Evolutionary conservation across 2,329 filamentous ascomycete species (phyloP), one percentile per base, ranked within the genome.

Genomic region (Fusarium redolens): DNA sequence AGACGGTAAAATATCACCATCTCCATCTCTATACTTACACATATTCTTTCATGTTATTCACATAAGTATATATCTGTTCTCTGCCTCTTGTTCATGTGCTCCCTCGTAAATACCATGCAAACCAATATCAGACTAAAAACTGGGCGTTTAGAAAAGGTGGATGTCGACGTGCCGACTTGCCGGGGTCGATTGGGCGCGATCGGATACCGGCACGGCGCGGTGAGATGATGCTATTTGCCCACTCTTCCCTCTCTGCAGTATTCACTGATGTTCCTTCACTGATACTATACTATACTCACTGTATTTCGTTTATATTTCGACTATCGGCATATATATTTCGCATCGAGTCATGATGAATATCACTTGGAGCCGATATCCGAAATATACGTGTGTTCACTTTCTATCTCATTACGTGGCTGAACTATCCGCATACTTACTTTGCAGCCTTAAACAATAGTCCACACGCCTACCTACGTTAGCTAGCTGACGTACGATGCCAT

Each of bases 131-230:
- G 41, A 51, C 59, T 64, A 63, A 68, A 73, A 68, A 58, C 59
- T 58, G 47, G 67, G 66, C 67, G 67, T 73, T 61, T 73, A 41
- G 54, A 63, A 69, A 68, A 61, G 58, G 75, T 77, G 75, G 75
- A 77, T 77, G 73, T 73, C 64, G 62, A 57, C 57, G 74, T 76
- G 75, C 72, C 75, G 75, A 76, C 76, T 76, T 77, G 73, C 75
- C 75, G 75, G 75, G 75, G 72, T 78, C 73, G 67, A 77, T 76
- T 77, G 75, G 75, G 65, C 51, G 70, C 71, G 72, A 77, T 77
- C 75, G 75, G 75, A 75, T 77, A 77, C 71, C 75, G 75, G 75
- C 75, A 77, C 75, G 68, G 68, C 75, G 75, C 75, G 75, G 75
- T 77, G 74, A 77, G 75, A 75, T 77, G 75, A 76, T 76, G 69